Evolutionary conservation across 805 yeast genomes (phyloP).

Genomic region (Myxozyma geophila): DNA sequence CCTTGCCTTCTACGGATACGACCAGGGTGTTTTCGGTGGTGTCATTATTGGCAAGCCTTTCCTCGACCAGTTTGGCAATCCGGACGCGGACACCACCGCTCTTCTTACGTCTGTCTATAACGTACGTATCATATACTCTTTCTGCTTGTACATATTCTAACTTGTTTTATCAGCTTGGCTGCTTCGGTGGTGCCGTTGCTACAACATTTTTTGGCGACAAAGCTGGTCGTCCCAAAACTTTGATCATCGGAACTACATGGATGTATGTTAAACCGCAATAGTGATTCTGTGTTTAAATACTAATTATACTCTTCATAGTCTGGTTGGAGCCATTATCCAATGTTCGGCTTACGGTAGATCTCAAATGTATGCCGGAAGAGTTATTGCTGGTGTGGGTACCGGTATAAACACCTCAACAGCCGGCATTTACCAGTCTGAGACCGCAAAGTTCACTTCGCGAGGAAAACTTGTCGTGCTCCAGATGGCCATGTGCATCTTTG

Average conservation of each 20-base stretch:
- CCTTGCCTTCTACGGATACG: conserved; percentile 35
- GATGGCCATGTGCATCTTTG: conserved; percentile 72
- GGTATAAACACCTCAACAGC: conserved; percentile 80
- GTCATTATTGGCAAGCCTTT: conserved; percentile 33
- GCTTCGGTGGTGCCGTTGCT: conserved; percentile 72
- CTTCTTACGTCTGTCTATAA: conserved; percentile 34
- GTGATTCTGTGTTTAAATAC: conserved; percentile 51
- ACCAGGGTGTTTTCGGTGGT: conserved; percentile 36
- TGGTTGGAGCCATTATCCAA: conserved; percentile 57
- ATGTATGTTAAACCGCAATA: conserved; percentile 10
- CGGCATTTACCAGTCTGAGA: conserved; percentile 82
- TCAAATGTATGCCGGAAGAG: conserved; percentile 76
- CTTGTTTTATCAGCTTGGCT: conserved; percentile 53
- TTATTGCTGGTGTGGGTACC: conserved; percentile 73
- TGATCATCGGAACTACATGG: conserved; percentile 56
- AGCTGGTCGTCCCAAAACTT: conserved; percentile 67
- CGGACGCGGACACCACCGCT: conserved; percentile 19
- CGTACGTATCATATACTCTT: not conserved
- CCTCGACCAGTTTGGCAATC: conserved; percentile 30
- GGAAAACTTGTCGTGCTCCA: conserved; percentile 72
- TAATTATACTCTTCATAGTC: conserved; percentile 52
- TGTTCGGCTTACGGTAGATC: conserved; percentile 55
- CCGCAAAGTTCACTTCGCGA: conserved; percentile 65
- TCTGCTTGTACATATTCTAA: conserved; percentile 39
- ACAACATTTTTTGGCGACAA: conserved; percentile 66